phyloP scores from a whole-genome alignment of 1,284 basidiomycete genomes.

The Porogramme epimiltina region DNA sequence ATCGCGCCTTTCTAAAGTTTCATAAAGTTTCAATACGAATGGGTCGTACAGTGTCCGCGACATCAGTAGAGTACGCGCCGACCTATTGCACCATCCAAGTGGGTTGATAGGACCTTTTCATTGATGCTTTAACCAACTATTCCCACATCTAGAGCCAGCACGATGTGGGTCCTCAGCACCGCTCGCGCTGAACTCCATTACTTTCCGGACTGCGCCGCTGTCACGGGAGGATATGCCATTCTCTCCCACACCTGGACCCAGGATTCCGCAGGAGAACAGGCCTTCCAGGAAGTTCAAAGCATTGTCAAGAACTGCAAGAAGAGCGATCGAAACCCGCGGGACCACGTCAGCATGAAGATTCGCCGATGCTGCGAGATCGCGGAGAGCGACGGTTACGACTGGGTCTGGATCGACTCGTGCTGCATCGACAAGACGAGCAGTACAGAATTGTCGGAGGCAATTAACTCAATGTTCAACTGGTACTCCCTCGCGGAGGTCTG shows the following conservation, averaged over 20 bases:
- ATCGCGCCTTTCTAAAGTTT: too few species aligned
- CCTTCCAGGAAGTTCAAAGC: background rate
- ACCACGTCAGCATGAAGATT: background rate
- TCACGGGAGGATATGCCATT: background rate
- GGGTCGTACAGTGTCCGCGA: too few species aligned
- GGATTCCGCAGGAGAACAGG: background rate
- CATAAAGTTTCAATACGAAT: too few species aligned
- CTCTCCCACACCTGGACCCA: background rate
- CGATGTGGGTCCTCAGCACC: too few species aligned
- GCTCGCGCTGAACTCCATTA: too few species aligned
- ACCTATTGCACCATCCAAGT: too few species aligned
- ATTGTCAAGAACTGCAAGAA: too few species aligned
- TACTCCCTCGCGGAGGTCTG: background rate
- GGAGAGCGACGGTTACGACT: background rate
- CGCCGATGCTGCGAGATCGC: background rate
- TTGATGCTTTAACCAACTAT: too few species aligned
- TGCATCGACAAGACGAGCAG: conserved; percentile 8
- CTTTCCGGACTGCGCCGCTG: too few species aligned
- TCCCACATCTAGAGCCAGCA: too few species aligned
- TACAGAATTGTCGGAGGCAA: conserved; percentile 1
- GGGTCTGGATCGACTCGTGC: background rate
- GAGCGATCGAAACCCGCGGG: background rate
- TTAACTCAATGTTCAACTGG: conserved; percentile 8
- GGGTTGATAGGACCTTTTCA: too few species aligned
- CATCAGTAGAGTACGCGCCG: too few species aligned